Base-by-base conservation (phyloP, 2,329 filamentous ascomycete species). In the Monosporascus sp. region DNA sequence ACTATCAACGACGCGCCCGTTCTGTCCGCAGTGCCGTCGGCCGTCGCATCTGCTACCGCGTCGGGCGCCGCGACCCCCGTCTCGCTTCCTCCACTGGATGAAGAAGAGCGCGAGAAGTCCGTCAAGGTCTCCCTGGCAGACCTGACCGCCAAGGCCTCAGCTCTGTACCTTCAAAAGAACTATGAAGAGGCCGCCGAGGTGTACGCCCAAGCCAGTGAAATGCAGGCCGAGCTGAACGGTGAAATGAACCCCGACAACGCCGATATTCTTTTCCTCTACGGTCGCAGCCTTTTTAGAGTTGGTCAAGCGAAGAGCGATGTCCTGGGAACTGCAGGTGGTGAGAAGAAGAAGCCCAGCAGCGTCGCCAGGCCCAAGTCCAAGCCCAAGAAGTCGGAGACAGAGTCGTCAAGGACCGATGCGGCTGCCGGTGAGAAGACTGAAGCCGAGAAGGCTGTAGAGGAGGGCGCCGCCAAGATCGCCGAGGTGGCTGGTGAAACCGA, bases 231-330 rank as follows among this genome's bases (percentile, higher is more conserved):
- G 69, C 78, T 97, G 69, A 94, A 97, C 70, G 94, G 93, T 70
- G 94, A 97, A 73, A 89, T 95, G 80, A 85, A 85, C 17, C 85
- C 89, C 4, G 86, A 90, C 54, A 99, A 99, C 64, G 93, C 92
- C 49, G 93, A 97, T 68, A 83, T 99, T 47, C 83, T 97, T 20
- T 99, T 96, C 71, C 83, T 91, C 59, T 99, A 99, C 72, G 94
- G 94, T 15, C 89, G 93, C 67, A 90, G 90, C 53, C 77, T 99
- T 20, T 97, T 96, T 79, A 92, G 92, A 70, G 88, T 97, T 55
- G 94, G 92, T 31, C 89, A 97, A 69, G 87, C 85, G 70, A 96
- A 96, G 72, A 97, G 91, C 67, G 92, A 97, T 67, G 92, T 99
- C 24, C 79, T 99, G 37, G 94, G 88, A 36, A 88, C 88, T 65